Base-by-base conservation (phyloP, 1,284 basidiomycete genomes). In the Ceratobasidium sp. region DNA sequence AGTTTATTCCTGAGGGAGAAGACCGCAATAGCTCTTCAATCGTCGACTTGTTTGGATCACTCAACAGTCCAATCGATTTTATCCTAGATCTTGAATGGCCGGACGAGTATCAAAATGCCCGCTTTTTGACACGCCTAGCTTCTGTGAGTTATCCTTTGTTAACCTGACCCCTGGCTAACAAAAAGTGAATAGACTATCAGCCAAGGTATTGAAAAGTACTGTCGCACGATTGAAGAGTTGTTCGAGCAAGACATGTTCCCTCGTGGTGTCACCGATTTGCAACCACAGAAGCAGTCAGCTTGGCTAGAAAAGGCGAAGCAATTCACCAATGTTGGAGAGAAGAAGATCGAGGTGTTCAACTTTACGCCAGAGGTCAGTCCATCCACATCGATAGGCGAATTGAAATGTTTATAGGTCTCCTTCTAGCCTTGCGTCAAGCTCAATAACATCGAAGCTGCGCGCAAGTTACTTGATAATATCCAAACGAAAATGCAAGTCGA, bases 181-280 rank as follows among this genome's bases (percentile, higher is more conserved):
- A 18, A 3, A 34, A 14, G 28, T 9, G 21, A 73, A 12, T 78
- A 97, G 94, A 96, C 91, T 0, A 90, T 97, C 76, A 93, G 93
- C 77, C 92, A 95, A 78, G 92, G 93, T 0, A 86, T 99, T 50
- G 94, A 97, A 77, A 92, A 94, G 79, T 99, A 98, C 79, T 97
- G 96, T 78, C 86, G 88, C 9, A 89, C 85, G 60, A 86, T 98
- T 62, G 97, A 98, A 80, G 88, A 91, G 46, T 85, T 96, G 46
- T 99, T 98, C 82, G 90, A 96, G 83, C 83, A 87, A 10, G 97
- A 98, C 79, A 97, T 98, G 95, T 94, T 92, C 80, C 94, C 95
- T 1, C 87, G 93, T 2, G 89, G 90, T 0, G 82, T 85, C 14
- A 74, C 73, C 10, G 90, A 88, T 77, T 77, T 92, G 21, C 91